A percentile compares a stretch with the other conserved stretches of the same genome.
Evolutionary conservation across 257 asterid genomes (phyloP).

Genomic region (Dorcoceras hygrometricum): DNA sequence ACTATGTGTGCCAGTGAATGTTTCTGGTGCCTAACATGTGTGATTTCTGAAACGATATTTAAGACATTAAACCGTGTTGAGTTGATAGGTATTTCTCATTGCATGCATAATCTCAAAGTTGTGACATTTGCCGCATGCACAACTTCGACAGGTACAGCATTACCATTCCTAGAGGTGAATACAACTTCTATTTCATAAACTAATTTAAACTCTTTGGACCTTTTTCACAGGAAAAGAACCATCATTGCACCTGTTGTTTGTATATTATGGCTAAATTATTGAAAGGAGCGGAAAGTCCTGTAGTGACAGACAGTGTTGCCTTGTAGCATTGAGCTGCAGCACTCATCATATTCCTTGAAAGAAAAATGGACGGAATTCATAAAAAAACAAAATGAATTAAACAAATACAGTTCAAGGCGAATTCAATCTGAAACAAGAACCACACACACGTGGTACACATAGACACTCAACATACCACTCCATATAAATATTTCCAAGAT

Average conservation of each 20-base stretch:
- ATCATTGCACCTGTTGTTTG: slow-evolving; percentile 75
- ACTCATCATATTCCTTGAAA: slow-evolving; percentile 83
- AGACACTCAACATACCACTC: slow-evolving; percentile 64
- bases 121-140: background rate
- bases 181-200: slow-evolving; percentile 4
- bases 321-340: slow-evolving; percentile 97
- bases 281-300: slow-evolving; percentile 96
- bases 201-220: slow-evolving; percentile 18
- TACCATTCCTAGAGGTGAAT: background rate
- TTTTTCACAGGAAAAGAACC: slow-evolving; percentile 1
- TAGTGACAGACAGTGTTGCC: slow-evolving; percentile 83
- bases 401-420: background rate
- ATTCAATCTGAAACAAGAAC: background rate
- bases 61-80: background rate
- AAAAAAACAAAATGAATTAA: slow-evolving; percentile 18
- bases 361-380: slow-evolving; percentile 17
- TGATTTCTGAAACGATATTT: no score
- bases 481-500: slow-evolving; percentile 97
- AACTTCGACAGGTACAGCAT: background rate
- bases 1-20: background rate
- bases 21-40: background rate
- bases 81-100: background rate
- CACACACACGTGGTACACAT: slow-evolving; percentile 9
- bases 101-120: no score
- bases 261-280: slow-evolving; percentile 90